Base-by-base conservation (phyloP, 192 early-diverging fungal species). In the Coemansia sp. region DNA sequence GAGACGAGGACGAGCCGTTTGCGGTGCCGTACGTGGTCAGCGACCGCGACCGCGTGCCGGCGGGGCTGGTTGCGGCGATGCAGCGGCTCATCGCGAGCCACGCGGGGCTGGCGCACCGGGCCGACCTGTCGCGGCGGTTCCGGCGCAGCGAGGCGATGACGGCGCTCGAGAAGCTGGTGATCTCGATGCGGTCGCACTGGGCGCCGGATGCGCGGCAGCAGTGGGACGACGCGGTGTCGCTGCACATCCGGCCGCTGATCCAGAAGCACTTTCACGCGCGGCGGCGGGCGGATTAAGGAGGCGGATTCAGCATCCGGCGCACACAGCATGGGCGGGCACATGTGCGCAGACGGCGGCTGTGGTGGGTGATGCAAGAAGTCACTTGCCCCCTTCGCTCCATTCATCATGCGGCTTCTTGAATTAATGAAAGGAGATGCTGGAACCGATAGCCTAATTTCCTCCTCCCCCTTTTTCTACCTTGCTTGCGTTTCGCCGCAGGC, bases 161-260 rank as follows among this genome's bases (percentile, higher is more conserved):
- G 9, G 69, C 84, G 21, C 75, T 91, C 26, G 90, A 92, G 40
- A 92, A 92, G 76, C 59, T 91, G 39, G 54, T 90, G 9, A 67
- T 79, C 19, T 91, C 90, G 21, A 38, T 88, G 65, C 79, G 75
- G 18, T 79, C 75, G 38, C 86, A 88, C 69, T 83, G 79, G 79
- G 58, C 12, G 23, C 60, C 39, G 11, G 65, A 21, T n/a, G 74
- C 41, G 37, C 65, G 57, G 40, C 71, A 67, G 65, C 59, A 67
- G 15, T 82, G 79, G 79, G 79, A 76, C 48, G 79, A 70, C 45
- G 52, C 9, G 3, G 75, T 82, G 44, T 40, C 79, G 18, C 37
- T 42, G 37, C 67, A 49, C 6, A 56, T 82, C 47, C 64, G 70
- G 7, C 79, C 79, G 23, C 71, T 82, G 65, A 75, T 82, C 44